Percentiles rank a stretch among this genome's conserved stretches.
Evolutionary conservation across 345 rosid genomes (phyloP).

Genomic region (Brassica incana): DNA sequence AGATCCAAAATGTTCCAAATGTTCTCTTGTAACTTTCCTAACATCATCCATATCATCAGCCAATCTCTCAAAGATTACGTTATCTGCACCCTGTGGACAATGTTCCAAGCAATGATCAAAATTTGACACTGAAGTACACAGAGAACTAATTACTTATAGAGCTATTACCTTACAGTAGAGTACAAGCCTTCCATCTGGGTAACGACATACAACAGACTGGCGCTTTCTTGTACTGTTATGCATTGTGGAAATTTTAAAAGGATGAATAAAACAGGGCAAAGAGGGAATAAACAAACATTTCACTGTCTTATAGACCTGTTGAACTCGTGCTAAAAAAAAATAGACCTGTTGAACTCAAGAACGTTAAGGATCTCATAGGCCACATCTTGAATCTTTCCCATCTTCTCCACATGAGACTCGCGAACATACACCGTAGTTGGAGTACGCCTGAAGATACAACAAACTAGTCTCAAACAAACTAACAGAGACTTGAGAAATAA

Average conservation of each 20-base stretch:
- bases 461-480: conserved; percentile 31
- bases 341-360: conserved; percentile 92
- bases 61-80: conserved; percentile 86
- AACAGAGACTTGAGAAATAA: conserved; percentile 20
- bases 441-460: conserved; percentile 64
- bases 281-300: conserved; percentile 11
- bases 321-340: conserved; percentile 48
- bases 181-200: conserved; percentile 89
- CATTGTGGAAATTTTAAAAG: conserved; percentile 5
- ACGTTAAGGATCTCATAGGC: conserved; percentile 91
- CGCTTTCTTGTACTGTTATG: conserved; percentile 88
- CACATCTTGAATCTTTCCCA: conserved; percentile 81
- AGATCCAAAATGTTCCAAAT: conserved; percentile 91
- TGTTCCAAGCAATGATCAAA: conserved; percentile 40
- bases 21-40: conserved; percentile 69
- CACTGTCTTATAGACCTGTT: conserved; percentile 57
- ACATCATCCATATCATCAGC: conserved; percentile 61
- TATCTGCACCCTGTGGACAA: conserved; percentile 89
- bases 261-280: conserved; percentile 8
- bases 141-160: conserved; percentile 14
- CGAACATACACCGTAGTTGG: conserved; percentile 90
- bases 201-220: conserved; percentile 96
- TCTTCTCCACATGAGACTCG: conserved; percentile 91
- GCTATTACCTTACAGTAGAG: conserved; percentile 88
- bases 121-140: conserved; percentile 10